Conservation (phyloP, 306 rosid genomes). For the Fagus crenata region DNA sequence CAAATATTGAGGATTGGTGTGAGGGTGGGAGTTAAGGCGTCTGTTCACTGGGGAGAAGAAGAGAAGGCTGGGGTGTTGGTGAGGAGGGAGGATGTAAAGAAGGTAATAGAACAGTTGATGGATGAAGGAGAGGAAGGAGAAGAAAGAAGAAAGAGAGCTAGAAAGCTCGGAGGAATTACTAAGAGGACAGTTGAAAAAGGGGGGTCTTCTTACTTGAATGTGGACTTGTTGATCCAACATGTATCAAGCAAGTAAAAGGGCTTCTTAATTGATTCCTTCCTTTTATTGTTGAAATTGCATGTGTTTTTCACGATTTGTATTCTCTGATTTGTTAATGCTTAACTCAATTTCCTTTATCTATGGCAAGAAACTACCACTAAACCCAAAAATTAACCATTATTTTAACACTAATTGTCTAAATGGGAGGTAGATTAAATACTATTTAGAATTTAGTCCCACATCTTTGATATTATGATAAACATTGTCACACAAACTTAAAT, state of each 20-base stretch:
- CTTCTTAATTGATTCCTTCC: not conserved
- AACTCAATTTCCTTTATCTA: no score
- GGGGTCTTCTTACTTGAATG: not conserved
- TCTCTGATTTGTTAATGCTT: no score
- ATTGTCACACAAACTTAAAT: no score
- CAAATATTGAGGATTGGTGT: slow-evolving; percentile 19
- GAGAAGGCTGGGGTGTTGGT: slow-evolving; percentile 19
- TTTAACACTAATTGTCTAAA: no score
- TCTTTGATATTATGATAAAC: no score
- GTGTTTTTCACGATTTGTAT: not conserved
- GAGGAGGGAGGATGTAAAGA: slow-evolving; percentile 1
- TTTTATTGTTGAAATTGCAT: not conserved
- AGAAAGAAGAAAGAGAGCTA: slow-evolving; percentile 12
- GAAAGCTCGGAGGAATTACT: not conserved
- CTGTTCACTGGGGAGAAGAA: slow-evolving; percentile 6
- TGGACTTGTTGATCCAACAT: not conserved
- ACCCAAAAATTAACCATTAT: no score
- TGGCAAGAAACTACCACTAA: no score
- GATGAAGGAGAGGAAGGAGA: slow-evolving; percentile 16
- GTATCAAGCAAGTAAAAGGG: not conserved
- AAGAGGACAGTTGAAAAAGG: not conserved
- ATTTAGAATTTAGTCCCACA: no score
- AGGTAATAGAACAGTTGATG: slow-evolving; percentile 17
- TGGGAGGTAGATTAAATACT: no score
- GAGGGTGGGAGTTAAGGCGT: slow-evolving; percentile 11